Conservation (phyloP, 768 basidiomycete species). For the Hysterangium stoloniferum region DNA sequence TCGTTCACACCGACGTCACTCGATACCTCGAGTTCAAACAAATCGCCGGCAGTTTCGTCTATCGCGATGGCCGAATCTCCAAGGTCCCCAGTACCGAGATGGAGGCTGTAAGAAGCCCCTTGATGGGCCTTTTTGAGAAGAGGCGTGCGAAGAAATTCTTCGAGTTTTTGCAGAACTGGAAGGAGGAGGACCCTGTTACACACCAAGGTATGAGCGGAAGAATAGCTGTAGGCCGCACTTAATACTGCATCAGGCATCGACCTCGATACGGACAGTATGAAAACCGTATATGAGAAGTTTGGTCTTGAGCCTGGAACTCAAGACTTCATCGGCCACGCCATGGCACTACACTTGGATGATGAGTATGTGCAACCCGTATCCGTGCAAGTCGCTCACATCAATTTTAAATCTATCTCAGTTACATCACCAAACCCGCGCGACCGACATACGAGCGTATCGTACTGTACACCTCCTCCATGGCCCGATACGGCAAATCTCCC, state of each 20-base stretch:
- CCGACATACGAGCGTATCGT: constrained; percentile 90
- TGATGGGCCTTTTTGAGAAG: constrained; percentile 99
- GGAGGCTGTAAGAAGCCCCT: constrained; percentile 88
- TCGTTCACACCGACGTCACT: constrained; percentile 97
- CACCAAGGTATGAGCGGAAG: constrained; percentile 66
- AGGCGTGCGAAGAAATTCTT: constrained; percentile 98
- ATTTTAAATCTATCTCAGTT: constrained; percentile 41
- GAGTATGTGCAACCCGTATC: constrained; percentile 51
- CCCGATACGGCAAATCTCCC: constrained; percentile 97
- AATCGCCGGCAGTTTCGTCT: constrained; percentile 97
- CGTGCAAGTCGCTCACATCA: constrained; percentile 2
- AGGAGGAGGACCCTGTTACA: constrained; percentile 89
- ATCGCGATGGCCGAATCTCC: constrained; percentile 91
- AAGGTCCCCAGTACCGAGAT: constrained; percentile 98
- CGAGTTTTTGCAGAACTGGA: constrained; percentile 92
- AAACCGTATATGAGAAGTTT: constrained; percentile 91
- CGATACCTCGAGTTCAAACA: constrained; percentile 99
- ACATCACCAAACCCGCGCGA: constrained; percentile 87
- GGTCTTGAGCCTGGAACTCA: constrained; percentile 95
- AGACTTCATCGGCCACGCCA: constrained; percentile 98
- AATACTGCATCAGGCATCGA: constrained; percentile 53
- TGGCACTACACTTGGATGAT: constrained; percentile 97
- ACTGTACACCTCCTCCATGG: constrained; percentile 97
- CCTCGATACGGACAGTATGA: constrained; percentile 89
- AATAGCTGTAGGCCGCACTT: background rate